Conservation (phyloP, 345 rosid genomes). For the Salix suchowensis region DNA sequence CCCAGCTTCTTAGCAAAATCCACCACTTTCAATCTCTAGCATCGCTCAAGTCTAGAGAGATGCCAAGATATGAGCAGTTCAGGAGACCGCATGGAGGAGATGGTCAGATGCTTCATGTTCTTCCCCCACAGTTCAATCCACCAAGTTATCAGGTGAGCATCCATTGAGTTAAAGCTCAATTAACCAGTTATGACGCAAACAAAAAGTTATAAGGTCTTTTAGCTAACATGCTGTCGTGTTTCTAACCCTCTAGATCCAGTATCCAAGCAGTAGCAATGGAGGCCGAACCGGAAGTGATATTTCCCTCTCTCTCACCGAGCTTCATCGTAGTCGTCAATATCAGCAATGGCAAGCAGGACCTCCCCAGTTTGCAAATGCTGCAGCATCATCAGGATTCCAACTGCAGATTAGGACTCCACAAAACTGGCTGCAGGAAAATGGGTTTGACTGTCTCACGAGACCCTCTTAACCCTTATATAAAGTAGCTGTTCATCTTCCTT, state of each 20-base stretch:
- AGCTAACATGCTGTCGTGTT: not conserved
- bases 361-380: conserved; percentile 71
- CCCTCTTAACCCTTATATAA: conserved; percentile 25
- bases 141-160: conserved; percentile 34
- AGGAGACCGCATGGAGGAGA: conserved; percentile 32
- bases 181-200: not conserved
- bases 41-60: conserved; percentile 22
- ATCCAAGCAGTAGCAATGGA: conserved; percentile 58
- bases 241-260: conserved; percentile 21
- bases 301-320: conserved; percentile 38
- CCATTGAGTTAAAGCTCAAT: not conserved
- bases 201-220: not conserved
- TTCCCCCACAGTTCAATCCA: conserved; percentile 31
- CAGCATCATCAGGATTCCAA: conserved; percentile 99
- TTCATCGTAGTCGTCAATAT: conserved; percentile 23
- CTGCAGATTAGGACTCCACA: conserved; percentile 49
- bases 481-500: conserved; percentile 11
- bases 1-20: conserved; percentile 52
- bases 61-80: conserved; percentile 37
- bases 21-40: conserved; percentile 49
- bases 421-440: conserved; percentile 66
- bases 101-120: conserved; percentile 28
- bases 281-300: conserved; percentile 59
- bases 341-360: conserved; percentile 48
- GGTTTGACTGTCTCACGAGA: conserved; percentile 46